Base-by-base conservation (phyloP, 75 land plant genomes). In the Ceratopteris richardii region DNA sequence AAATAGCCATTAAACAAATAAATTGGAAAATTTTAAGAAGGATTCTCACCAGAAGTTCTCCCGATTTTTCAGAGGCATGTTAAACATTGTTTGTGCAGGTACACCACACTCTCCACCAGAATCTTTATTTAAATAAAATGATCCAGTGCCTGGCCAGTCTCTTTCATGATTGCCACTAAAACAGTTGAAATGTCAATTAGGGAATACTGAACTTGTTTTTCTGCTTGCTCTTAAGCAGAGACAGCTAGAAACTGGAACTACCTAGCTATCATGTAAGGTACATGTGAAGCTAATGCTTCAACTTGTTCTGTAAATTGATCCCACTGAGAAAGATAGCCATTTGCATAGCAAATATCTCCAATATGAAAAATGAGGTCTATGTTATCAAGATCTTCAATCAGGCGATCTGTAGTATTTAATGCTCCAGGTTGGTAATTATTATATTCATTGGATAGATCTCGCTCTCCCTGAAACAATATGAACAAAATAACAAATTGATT, bases 31-130 rank as follows among this genome's bases (percentile, higher is more conserved):
- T n/a, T n/a, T n/a, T n/a, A n/a, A n/a, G n/a, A n/a, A 33, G 9
- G 37, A 3, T 9, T 33, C 37, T 22, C 54, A 88, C 96, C 98
- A 94, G 57, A 79, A 80, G 43, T 83, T 89, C 20, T 65, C 90
- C 41, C 78, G 67, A 70, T 86, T 94, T 44, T 80, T 84, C 43
- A 80, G 70, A 31, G 95, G 98, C 69, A 80, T 72, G 66, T 71
- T 81, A 46, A 83, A 94, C 81, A 79, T 72, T 2, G 80, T 83
- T 66, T 89, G 70, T n/a, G 91, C 85, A 24, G 74, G 58, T 10
- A 94, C 96, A 31, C 98, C 98, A 76, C 98, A 94, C 71, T 94
- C 98, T 40, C 98, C 96, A 19, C 98, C 96, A n/a, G 98, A 89
- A 62, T 94, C 98, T 41, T 56, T 54, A 31, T 67, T 82, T 22